A percentile compares a stretch with the other conserved stretches of the same genome.
These are phyloP conservation scores for Onygena corvina DNA, from an alignment of 2,329 filamentous ascomycete species.

Conservation along the genomic window DNA sequence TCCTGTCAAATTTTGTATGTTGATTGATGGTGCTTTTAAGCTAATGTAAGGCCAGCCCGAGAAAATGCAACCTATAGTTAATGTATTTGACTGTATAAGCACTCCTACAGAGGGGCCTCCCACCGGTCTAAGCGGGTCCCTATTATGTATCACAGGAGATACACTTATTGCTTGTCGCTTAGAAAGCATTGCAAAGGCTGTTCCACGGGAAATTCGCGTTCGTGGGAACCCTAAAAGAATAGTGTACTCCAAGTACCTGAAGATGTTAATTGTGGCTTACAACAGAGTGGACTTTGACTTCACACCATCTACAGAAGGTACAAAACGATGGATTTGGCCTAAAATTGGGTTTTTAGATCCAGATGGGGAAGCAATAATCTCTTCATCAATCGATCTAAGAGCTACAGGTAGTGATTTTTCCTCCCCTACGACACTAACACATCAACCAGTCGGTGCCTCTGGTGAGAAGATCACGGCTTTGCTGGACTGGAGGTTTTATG, in stretches of 20 bases:
- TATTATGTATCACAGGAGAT: slow-evolving; percentile 39
- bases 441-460: slow-evolving; percentile 22
- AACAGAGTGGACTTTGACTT: slow-evolving; percentile 19
- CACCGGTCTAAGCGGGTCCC: slow-evolving; percentile 29
- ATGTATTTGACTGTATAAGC: slow-evolving; percentile 28
- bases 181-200: slow-evolving; percentile 30
- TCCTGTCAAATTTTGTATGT: neutral
- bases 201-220: slow-evolving; percentile 31
- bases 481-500: slow-evolving; percentile 31
- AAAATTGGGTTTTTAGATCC: slow-evolving; percentile 32
- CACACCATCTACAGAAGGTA: slow-evolving; percentile 21
- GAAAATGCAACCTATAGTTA: slow-evolving; percentile 27
- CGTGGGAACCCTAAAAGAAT: slow-evolving; percentile 34
- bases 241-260: slow-evolving; percentile 35
- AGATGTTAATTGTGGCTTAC: slow-evolving; percentile 41
- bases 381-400: slow-evolving; percentile 7
- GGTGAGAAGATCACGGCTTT: slow-evolving; percentile 34
- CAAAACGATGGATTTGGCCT: slow-evolving; percentile 25
- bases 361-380: slow-evolving; percentile 16
- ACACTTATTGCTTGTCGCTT: slow-evolving; percentile 39
- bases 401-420: neutral
- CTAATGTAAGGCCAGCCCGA: slow-evolving; percentile 24
- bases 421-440: slow-evolving; percentile 16
- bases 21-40: neutral
- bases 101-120: slow-evolving; percentile 15